Conservation (phyloP, 2,329 filamentous ascomycete species). For the Cladophialophora carrionii region DNA sequence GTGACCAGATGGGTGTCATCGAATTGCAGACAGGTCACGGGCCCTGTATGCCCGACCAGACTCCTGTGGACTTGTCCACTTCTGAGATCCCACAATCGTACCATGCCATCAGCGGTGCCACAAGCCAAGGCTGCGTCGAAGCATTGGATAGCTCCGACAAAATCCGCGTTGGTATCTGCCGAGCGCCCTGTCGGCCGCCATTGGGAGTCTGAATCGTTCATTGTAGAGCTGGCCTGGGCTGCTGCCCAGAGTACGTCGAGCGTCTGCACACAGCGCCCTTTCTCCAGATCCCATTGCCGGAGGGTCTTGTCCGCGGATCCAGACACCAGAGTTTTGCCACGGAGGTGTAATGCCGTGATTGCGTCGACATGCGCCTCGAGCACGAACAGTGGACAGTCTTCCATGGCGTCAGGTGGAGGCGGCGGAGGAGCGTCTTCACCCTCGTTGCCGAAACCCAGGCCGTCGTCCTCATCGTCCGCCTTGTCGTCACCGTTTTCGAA, state of each 20-base stretch:
- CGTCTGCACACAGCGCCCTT: conserved; percentile 96
- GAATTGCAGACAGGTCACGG: conserved; percentile 92
- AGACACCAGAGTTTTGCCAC: conserved; percentile 85
- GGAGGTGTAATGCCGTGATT: conserved; percentile 90
- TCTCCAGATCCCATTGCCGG: conserved; percentile 95
- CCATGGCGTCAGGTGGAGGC: conserved; percentile 72
- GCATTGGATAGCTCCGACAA: conserved; percentile 91
- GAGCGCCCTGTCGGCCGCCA: conserved; percentile 73
- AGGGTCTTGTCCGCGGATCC: conserved; percentile 97
- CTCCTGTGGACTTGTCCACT: conserved; percentile 97
- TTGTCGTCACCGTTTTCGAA: conserved; percentile 50
- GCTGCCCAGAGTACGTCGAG: conserved; percentile 98
- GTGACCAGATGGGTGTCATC: conserved; percentile 95
- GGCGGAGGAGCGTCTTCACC: conserved; percentile 70
- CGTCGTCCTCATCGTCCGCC: conserved; percentile 60
- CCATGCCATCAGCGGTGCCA: conserved; percentile 96
- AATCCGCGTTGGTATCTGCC: conserved; percentile 74
- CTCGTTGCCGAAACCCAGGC: conserved; percentile 73
- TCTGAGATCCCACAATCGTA: conserved; percentile 91
- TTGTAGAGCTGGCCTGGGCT: conserved; percentile 77
- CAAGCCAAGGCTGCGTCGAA: conserved; percentile 95
- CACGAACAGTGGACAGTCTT: conserved; percentile 85
- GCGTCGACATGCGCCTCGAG: conserved; percentile 90
- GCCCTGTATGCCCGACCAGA: conserved; percentile 91
- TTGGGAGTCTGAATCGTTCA: conserved; percentile 54